A percentile compares a stretch with the other conserved stretches of the same genome.
Evolutionary conservation across 208 protist species (phyloP).

Genomic region (Leishmania martiniquensis): DNA sequence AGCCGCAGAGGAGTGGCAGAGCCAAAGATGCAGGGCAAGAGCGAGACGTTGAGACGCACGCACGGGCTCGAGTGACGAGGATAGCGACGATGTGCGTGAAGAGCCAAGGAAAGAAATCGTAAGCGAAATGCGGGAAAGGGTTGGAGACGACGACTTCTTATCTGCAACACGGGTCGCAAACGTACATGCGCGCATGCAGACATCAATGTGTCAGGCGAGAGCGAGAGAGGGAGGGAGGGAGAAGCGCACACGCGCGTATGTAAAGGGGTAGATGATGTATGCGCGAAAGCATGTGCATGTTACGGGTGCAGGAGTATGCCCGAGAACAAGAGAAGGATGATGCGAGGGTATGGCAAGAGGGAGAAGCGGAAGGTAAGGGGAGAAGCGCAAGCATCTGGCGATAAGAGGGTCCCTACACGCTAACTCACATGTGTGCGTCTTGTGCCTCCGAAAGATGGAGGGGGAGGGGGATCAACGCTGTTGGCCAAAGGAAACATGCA

Average conservation of each 20-base stretch:
- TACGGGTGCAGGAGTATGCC: not conserved
- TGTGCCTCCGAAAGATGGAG: not conserved
- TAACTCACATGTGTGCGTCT: not conserved
- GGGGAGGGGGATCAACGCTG: too few species aligned
- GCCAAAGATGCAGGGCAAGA: not conserved
- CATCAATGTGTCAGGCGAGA: too few species aligned
- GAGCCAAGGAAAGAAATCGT: not conserved
- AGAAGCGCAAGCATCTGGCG: not conserved
- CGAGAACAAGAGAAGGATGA: constrained; percentile 1
- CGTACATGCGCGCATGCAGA: not conserved
- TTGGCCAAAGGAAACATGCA: not conserved
- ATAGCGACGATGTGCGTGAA: not conserved
- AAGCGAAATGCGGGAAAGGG: not conserved
- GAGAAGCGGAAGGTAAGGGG: not conserved
- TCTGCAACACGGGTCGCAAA: not conserved
- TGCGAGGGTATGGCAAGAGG: constrained; percentile 1
- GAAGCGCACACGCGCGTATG: not conserved
- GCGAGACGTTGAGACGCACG: not conserved
- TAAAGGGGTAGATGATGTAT: not conserved
- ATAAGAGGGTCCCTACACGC: not conserved
- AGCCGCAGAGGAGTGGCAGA: not conserved
- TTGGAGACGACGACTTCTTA: not conserved
- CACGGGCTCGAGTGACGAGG: not conserved
- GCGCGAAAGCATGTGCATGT: not conserved
- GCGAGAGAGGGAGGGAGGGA: not conserved